phyloP scores from a whole-genome alignment of 176 grass and related monocot species.

The Rhynchospora tenuis region DNA sequence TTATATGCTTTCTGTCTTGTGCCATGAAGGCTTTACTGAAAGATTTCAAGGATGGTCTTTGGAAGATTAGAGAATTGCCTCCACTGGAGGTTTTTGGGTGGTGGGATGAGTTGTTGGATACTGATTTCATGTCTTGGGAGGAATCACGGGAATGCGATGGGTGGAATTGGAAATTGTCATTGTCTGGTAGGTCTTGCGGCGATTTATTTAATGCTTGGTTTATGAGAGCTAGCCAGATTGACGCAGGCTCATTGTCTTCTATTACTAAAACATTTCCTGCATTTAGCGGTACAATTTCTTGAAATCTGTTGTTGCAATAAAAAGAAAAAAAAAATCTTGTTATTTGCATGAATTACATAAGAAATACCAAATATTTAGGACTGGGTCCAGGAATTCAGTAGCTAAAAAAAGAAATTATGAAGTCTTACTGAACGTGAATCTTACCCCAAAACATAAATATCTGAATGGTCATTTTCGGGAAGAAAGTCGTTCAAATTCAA shows the following conservation, averaged over 20 bases:
- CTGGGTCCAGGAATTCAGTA: not conserved
- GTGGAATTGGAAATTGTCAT: constrained; percentile 39
- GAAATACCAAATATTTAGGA: not conserved
- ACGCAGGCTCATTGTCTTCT: constrained; percentile 76
- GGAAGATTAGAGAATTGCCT: constrained; percentile 63
- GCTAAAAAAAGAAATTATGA: not conserved
- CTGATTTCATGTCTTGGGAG: constrained; percentile 29
- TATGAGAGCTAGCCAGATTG: constrained; percentile 76
- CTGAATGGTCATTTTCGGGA: constrained; percentile 62
- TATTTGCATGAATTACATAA: not conserved
- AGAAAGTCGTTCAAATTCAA: constrained; percentile 74
- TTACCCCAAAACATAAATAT: constrained; percentile 97
- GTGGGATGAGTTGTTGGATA: constrained; percentile 43
- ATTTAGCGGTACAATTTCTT: constrained; percentile 98
- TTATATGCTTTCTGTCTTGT: constrained; percentile 47
- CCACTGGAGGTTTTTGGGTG: constrained; percentile 48
- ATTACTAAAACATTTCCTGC: constrained; percentile 83
- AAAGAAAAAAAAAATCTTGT: constrained; percentile 10
- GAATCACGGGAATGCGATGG: constrained; percentile 42
- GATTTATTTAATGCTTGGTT: constrained; percentile 45
- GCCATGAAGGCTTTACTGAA: constrained; percentile 85
- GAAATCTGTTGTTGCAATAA: constrained; percentile 57
- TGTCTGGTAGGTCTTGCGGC: constrained; percentile 21
- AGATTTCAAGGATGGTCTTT: constrained; percentile 67
- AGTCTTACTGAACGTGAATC: constrained; percentile 17